Evolutionary conservation across 805 yeast genomes (phyloP), one percentile per base, ranked within the genome.

Genomic region (Komagataella pastoris): DNA sequence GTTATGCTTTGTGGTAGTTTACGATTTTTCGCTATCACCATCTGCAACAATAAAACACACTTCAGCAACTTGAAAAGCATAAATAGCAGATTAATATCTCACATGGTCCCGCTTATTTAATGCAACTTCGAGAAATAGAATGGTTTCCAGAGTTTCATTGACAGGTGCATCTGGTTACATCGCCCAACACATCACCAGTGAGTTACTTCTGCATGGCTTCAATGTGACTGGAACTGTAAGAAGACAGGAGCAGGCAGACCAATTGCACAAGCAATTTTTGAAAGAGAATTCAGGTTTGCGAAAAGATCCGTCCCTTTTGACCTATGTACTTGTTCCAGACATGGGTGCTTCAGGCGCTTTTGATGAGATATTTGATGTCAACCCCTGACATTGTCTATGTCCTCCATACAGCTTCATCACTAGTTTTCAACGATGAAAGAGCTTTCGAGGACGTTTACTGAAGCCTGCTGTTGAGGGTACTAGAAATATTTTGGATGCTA

Each of bases 391-490:
- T 76, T 49, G 64, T 65, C 7, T 62, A 58, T 53, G 73, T 79
- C 5, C 55, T 77, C 14, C 83, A 77, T 60, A 71, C 79, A 1
- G 77, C 80, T 10, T 71, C 77, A 46, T 81, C 82, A n/a, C 70
- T 73, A 55, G 62, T 70, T 40, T 64, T 66, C 2, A 72, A 73
- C 49, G 68, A 70, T 6, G 79, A 80, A 55, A 67, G 68, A 24
- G 80, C 73, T 47, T 69, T 76, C 60, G 61, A 79, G 24, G 61
- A 66, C 17, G 46, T n/a, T 17, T 19, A 36, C 12, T 18, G 14
- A 23, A 36, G 46, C 85, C 87, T 10, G 85, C 86, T 1, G 70
- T 77, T 14, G 60, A 70, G 47, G 85, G 85, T 49, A 77, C 84
- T 6, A 63, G 62, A 47, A 72, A 74, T 55, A 67, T 79, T 52